Percentiles rank a stretch among this genome's conserved stretches.
Conservation (phyloP, 805 yeast species). For the Debaryomyces hansenii region DNA sequence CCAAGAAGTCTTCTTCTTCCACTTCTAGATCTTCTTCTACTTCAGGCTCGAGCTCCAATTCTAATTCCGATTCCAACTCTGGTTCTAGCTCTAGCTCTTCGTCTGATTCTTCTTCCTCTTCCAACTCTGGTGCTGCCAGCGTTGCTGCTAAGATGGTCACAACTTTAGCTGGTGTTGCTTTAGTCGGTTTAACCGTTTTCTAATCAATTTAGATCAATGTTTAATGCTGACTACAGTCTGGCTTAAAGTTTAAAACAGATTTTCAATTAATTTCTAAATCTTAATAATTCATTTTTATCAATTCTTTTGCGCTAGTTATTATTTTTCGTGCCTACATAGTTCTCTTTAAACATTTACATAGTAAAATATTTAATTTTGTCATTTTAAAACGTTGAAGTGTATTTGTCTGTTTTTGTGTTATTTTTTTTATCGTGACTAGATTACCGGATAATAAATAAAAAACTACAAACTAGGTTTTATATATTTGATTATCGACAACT, state of each 20-base stretch:
- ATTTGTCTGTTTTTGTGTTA: too few relatives aligned
- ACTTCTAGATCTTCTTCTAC: conserved; percentile 24
- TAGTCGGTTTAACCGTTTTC: conserved; percentile 19
- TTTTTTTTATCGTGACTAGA: too few relatives aligned
- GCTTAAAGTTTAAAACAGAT: background rate
- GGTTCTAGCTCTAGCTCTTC: conserved; percentile 19
- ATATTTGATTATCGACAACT: too few relatives aligned
- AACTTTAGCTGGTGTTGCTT: conserved; percentile 41
- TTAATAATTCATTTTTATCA: background rate
- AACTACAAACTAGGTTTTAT: too few relatives aligned
- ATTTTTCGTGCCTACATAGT: background rate
- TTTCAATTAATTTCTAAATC: background rate
- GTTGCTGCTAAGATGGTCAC: conserved; percentile 35
- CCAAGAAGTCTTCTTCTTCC: conserved; percentile 31
- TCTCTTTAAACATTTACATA: background rate
- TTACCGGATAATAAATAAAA: too few relatives aligned
- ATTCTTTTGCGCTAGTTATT: background rate
- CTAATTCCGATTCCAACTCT: conserved; percentile 14
- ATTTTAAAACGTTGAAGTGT: background rate
- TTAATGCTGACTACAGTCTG: background rate
- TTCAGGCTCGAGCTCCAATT: conserved; percentile 18
- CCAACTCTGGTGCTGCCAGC: conserved; percentile 23
- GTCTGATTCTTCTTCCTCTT: conserved; percentile 7
- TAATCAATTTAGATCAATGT: background rate
- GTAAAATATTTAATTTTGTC: background rate